phyloP scores from a whole-genome alignment of 805 yeast genomes.

The Ogataea pini region DNA sequence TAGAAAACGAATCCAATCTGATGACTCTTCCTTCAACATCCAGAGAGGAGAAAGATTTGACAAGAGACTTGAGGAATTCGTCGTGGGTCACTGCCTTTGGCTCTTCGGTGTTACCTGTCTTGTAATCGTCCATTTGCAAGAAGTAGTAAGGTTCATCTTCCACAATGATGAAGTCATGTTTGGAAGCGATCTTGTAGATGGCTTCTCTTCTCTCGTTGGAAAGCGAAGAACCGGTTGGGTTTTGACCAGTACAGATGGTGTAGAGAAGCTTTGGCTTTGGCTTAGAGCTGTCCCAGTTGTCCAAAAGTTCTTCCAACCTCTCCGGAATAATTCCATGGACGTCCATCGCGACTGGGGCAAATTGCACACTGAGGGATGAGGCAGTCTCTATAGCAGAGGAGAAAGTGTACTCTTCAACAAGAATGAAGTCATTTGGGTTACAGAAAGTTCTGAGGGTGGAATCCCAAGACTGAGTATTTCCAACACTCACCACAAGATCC shows the following conservation, averaged over 20 bases:
- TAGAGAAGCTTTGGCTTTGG: conserved; percentile 83
- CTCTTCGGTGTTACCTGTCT: conserved; percentile 37
- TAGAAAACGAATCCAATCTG: conserved; percentile 87
- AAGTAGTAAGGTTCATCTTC: conserved; percentile 99
- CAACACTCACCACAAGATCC: conserved; percentile 71
- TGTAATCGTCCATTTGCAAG: conserved; percentile 86
- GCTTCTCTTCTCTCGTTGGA: conserved; percentile 72
- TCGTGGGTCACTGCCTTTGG: conserved; percentile 48
- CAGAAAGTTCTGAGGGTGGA: conserved; percentile 65
- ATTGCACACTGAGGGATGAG: conserved; percentile 56
- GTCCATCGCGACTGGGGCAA: conserved; percentile 71
- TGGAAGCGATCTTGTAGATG: conserved; percentile 75
- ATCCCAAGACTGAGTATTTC: conserved; percentile 95
- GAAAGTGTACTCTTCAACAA: conserved; percentile 78
- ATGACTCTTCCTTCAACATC: conserved; percentile 89
- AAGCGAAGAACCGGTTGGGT: conserved; percentile 93
- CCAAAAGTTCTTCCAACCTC: conserved; percentile 52
- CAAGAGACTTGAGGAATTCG: conserved; percentile 65
- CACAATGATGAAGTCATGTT: conserved; percentile 81
- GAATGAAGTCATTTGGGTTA: conserved; percentile 61
- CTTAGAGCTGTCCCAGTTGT: conserved; percentile 55
- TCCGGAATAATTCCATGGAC: conserved; percentile 62
- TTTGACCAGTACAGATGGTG: conserved; percentile 95
- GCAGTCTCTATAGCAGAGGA: conserved; percentile 74
- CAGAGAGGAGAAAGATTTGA: conserved; percentile 70